Percentiles rank a stretch among this genome's conserved stretches.
Conservation (phyloP, 1,139 yeast species). For the Blastobotrys buckinghamii region DNA sequence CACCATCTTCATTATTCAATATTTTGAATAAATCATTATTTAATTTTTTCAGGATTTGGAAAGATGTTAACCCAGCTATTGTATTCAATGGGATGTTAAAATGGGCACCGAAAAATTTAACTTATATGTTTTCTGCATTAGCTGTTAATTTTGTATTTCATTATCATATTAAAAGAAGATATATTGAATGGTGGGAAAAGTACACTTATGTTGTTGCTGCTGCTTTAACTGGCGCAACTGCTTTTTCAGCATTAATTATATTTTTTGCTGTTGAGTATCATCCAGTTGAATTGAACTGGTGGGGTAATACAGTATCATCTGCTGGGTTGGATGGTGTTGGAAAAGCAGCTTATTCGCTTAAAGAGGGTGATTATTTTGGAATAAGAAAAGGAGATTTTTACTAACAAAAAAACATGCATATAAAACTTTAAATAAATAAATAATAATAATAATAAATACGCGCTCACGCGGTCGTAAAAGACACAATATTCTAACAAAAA, state of each 20-base stretch:
- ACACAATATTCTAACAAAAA: no score
- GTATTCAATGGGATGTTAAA: conserved; percentile 40
- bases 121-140: conserved; percentile 47
- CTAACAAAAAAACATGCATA: no score
- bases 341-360: conserved; percentile 19
- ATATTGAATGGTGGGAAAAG: conserved; percentile 45
- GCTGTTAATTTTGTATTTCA: conserved; percentile 48
- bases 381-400: conserved; percentile 8
- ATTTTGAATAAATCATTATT: conserved; percentile 17
- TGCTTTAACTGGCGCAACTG: conserved; percentile 51
- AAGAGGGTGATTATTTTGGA: conserved; percentile 11
- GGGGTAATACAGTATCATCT: conserved; percentile 49
- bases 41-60: conserved; percentile 38
- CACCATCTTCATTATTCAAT: conserved; percentile 6
- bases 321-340: conserved; percentile 41
- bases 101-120: conserved; percentile 48
- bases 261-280: conserved; percentile 49
- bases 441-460: no score
- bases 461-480: no score
- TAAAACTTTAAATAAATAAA: no score
- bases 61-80: conserved; percentile 47
- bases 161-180: conserved; percentile 45
- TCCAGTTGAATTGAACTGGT: conserved; percentile 43
- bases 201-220: conserved; percentile 50
- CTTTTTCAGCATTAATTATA: conserved; percentile 37